Evolutionary conservation across 2,329 filamentous ascomycete genomes (phyloP).

Genomic region (Ascochyta koolunga): DNA sequence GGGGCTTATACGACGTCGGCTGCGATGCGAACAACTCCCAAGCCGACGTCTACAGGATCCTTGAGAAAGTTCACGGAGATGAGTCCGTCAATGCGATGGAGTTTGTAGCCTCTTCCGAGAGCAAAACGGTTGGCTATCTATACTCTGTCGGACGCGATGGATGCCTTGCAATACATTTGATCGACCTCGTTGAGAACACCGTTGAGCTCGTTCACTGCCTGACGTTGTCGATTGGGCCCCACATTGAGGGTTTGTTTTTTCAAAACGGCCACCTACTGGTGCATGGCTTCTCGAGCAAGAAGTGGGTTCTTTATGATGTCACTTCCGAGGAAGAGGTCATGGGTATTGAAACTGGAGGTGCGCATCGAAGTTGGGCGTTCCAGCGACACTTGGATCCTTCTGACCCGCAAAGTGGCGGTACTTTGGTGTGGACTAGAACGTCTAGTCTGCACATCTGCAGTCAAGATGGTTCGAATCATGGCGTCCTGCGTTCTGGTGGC

Average conservation of each 20-base stretch:
- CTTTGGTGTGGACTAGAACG: slow-evolving; percentile 78
- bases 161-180: slow-evolving; percentile 68
- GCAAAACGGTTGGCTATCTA: slow-evolving; percentile 56
- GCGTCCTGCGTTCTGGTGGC: slow-evolving; percentile 67
- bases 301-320: slow-evolving; percentile 84
- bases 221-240: slow-evolving; percentile 72
- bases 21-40: background rate
- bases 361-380: slow-evolving; percentile 77
- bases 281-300: slow-evolving; percentile 79
- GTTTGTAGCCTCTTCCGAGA: slow-evolving; percentile 41
- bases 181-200: slow-evolving; percentile 33
- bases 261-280: slow-evolving; percentile 63
- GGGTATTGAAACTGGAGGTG: slow-evolving; percentile 80
- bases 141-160: slow-evolving; percentile 80
- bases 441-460: slow-evolving; percentile 57
- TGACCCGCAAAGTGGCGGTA: slow-evolving; percentile 45
- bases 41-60: slow-evolving; percentile 21
- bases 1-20: slow-evolving; percentile 52
- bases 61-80: slow-evolving; percentile 52
- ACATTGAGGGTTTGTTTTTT: slow-evolving; percentile 76
- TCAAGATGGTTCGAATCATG: slow-evolving; percentile 51
- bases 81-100: slow-evolving; percentile 73
- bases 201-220: slow-evolving; percentile 68
- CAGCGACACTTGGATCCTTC: slow-evolving; percentile 23
- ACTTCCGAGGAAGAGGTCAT: slow-evolving; percentile 71